Conservation (phyloP, 352 stramenopile species). For the Phytophthora niederhauseri region DNA sequence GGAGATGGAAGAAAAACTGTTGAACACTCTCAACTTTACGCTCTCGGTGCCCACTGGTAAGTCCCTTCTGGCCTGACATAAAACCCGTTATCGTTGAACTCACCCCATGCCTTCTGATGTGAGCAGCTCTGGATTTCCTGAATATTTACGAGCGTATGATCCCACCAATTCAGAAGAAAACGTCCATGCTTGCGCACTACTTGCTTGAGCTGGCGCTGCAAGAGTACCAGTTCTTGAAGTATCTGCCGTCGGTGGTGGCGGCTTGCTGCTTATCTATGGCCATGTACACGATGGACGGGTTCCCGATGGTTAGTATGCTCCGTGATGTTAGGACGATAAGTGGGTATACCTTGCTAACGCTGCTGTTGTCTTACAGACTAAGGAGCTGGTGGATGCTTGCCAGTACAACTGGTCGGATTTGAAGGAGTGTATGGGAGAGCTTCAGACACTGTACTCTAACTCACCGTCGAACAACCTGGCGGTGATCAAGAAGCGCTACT, state of each 20-base stretch:
- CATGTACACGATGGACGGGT: slow-evolving; percentile 86
- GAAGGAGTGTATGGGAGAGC: slow-evolving; percentile 84
- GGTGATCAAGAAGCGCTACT: slow-evolving; percentile 92
- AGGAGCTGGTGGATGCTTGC: slow-evolving; percentile 81
- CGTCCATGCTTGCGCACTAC: slow-evolving; percentile 90
- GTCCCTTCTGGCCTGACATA: background rate
- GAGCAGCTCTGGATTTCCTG: slow-evolving; percentile 83
- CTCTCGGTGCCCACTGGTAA: slow-evolving; percentile 89
- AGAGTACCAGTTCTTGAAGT: slow-evolving; percentile 90
- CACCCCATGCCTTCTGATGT: slow-evolving; percentile 4
- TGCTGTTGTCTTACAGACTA: slow-evolving; percentile 49
- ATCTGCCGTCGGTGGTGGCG: slow-evolving; percentile 84
- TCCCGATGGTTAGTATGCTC: slow-evolving; percentile 65
- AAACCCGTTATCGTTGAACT: background rate
- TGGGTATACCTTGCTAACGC: background rate
- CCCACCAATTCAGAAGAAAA: slow-evolving; percentile 82
- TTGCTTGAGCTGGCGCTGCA: slow-evolving; percentile 87
- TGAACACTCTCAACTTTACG: slow-evolving; percentile 93
- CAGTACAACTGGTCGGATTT: slow-evolving; percentile 78
- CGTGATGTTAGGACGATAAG: background rate
- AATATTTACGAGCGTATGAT: slow-evolving; percentile 92
- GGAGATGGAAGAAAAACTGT: slow-evolving; percentile 92
- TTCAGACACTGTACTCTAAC: slow-evolving; percentile 82
- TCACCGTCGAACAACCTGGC: slow-evolving; percentile 84
- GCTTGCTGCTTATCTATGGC: slow-evolving; percentile 86